These are phyloP conservation scores for Leptographium flavum DNA, from an alignment of 2,329 filamentous ascomycete species.

Conservation along the genomic window DNA sequence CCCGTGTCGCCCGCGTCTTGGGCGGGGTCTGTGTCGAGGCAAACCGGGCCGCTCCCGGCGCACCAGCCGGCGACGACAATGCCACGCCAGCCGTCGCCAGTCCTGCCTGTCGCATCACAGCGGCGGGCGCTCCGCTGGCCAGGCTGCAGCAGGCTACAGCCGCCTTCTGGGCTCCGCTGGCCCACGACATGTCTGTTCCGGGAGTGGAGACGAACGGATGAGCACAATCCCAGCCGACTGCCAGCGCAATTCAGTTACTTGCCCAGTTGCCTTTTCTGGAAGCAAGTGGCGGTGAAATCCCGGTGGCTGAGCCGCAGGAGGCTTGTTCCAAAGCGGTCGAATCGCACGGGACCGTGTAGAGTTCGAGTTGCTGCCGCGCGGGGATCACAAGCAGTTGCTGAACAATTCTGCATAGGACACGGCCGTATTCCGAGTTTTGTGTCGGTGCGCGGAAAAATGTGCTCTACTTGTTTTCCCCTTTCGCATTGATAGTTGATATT, in stretches of 20 bases:
- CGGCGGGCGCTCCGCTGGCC: slow-evolving; percentile 5
- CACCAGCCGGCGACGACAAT: not conserved
- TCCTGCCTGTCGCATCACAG: slow-evolving; percentile 1
- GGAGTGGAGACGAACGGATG: too few species aligned
- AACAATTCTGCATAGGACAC: too few species aligned
- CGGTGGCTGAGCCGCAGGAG: too few species aligned
- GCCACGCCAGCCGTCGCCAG: not conserved
- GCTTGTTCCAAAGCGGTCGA: too few species aligned
- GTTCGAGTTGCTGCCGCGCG: too few species aligned
- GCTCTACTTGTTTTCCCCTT: too few species aligned
- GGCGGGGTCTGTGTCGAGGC: slow-evolving; percentile 5
- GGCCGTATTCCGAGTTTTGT: too few species aligned
- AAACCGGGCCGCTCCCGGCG: slow-evolving; percentile 1
- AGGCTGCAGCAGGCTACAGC: slow-evolving; percentile 9
- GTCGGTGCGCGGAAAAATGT: too few species aligned
- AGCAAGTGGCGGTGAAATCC: not conserved
- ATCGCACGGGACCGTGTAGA: too few species aligned
- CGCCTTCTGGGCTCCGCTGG: slow-evolving; percentile 5
- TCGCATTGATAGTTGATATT: too few species aligned
- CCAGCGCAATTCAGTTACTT: not conserved
- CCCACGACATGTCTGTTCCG: slow-evolving; percentile 8
- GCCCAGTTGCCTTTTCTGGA: not conserved
- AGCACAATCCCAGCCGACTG: too few species aligned
- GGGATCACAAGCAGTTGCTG: too few species aligned
- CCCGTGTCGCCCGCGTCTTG: slow-evolving; percentile 5